Evolutionary conservation across 1,284 basidiomycete species (phyloP).

Genomic region (Puccinia coronata): DNA sequence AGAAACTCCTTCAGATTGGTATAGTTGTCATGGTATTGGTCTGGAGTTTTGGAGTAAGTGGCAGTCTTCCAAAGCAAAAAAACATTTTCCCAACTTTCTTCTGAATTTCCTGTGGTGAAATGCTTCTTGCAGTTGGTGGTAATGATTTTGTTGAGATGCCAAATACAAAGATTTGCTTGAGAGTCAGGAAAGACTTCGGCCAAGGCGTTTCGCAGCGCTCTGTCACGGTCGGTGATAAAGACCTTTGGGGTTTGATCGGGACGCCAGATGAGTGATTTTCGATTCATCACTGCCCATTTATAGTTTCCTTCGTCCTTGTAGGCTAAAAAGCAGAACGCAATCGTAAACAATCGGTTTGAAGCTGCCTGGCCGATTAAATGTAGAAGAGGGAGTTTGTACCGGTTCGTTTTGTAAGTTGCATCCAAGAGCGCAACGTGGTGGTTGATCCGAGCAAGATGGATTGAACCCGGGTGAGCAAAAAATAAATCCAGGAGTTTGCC

Average conservation of each 20-base stretch:
- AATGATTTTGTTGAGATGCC: not conserved
- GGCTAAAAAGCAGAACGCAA: slow-evolving; percentile 10
- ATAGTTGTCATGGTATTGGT: not conserved
- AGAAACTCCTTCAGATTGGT: not conserved
- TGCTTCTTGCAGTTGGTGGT: not conserved
- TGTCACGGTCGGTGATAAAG: not conserved
- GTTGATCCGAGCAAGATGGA: slow-evolving; percentile 1
- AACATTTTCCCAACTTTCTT: not conserved
- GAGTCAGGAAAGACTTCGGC: not conserved
- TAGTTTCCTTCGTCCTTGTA: not conserved
- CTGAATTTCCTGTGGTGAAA: not conserved
- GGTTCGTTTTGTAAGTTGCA: not conserved
- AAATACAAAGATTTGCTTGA: not conserved
- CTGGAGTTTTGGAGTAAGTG: not conserved
- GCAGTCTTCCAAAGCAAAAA: not conserved
- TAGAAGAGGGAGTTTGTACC: not conserved
- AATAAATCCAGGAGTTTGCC: not conserved
- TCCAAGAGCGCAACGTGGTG: too few species aligned
- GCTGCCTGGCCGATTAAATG: too few species aligned
- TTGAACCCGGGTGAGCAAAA: not conserved
- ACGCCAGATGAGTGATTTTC: too few species aligned
- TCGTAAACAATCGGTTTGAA: too few species aligned
- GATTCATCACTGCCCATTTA: too few species aligned
- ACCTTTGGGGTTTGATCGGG: not conserved
- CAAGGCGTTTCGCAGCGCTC: not conserved